phyloP scores from a whole-genome alignment of 2,329 filamentous ascomycete species.

The Ceratocystis huliohia region DNA sequence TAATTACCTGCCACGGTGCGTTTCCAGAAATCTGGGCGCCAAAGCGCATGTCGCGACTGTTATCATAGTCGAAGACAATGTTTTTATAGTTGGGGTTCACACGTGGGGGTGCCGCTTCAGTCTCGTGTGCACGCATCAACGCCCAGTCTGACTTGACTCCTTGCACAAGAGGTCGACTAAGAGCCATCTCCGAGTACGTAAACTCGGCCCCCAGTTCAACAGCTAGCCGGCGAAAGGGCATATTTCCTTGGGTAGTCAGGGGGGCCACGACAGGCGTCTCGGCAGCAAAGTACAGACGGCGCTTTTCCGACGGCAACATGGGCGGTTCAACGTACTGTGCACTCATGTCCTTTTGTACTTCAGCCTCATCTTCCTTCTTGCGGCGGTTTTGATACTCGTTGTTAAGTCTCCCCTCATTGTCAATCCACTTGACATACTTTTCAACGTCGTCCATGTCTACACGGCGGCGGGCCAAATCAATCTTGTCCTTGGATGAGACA shows the following conservation, averaged over 20 bases:
- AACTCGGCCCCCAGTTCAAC: slow-evolving; percentile 79
- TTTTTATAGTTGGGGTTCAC: slow-evolving; percentile 39
- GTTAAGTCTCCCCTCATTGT: slow-evolving; percentile 41
- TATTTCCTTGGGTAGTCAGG: slow-evolving; percentile 89
- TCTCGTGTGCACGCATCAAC: slow-evolving; percentile 80
- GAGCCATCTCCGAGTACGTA: slow-evolving; percentile 97
- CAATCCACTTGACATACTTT: slow-evolving; percentile 63
- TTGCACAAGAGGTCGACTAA: slow-evolving; percentile 78
- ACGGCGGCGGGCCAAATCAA: slow-evolving; percentile 60
- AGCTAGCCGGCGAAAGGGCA: slow-evolving; percentile 85
- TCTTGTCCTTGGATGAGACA: slow-evolving; percentile 56
- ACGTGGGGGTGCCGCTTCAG: slow-evolving; percentile 60
- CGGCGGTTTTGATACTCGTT: slow-evolving; percentile 32
- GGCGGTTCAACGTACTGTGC: slow-evolving; percentile 78
- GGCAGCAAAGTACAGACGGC: slow-evolving; percentile 80
- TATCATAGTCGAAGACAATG: slow-evolving; percentile 64
- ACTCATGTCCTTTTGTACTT: slow-evolving; percentile 53
- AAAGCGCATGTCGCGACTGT: slow-evolving; percentile 71
- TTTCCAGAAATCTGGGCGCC: slow-evolving; percentile 87
- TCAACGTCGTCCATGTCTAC: slow-evolving; percentile 61
- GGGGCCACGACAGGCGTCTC: slow-evolving; percentile 92
- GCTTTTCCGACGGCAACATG: slow-evolving; percentile 83
- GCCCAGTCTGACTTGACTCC: slow-evolving; percentile 91
- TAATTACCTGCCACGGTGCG: slow-evolving; percentile 81
- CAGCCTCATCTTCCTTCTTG: slow-evolving; percentile 31